These are phyloP conservation scores for Lolium multiflorum DNA, from an alignment of 176 grass and related monocot genomes.

Conservation along the genomic window DNA sequence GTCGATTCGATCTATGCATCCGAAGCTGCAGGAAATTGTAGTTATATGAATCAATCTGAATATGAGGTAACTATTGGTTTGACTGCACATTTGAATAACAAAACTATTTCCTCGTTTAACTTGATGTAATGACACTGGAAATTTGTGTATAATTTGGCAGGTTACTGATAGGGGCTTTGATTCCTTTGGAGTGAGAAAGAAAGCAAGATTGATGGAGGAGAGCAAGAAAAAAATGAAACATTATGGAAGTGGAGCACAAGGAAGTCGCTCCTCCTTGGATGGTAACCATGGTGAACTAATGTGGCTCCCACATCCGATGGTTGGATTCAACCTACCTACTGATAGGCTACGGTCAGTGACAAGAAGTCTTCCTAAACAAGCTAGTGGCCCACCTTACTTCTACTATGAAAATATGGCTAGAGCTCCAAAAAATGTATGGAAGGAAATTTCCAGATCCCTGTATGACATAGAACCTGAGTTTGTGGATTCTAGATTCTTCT, in stretches of 20 bases:
- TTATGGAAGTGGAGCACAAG: conserved; percentile 23
- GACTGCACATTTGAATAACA: conserved; percentile 1
- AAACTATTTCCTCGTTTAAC: background rate
- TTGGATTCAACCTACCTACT: conserved; percentile 49
- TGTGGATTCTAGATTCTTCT: too few species aligned
- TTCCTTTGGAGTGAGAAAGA: conserved; percentile 33
- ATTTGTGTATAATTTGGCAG: conserved; percentile 39
- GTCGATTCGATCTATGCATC: conserved; percentile 77
- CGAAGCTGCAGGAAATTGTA: conserved; percentile 46
- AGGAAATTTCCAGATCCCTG: conserved; percentile 62
- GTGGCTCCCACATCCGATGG: conserved; percentile 64
- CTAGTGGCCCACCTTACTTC: conserved; percentile 71
- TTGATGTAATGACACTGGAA: background rate
- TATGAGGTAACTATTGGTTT: conserved; percentile 50
- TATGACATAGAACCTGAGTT: conserved; percentile 40
- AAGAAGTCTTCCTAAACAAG: conserved; percentile 49
- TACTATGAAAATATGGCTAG: conserved; percentile 80
- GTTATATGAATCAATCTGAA: conserved; percentile 36
- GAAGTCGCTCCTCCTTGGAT: conserved; percentile 29
- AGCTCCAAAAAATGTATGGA: conserved; percentile 73
- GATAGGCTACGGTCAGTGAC: background rate
- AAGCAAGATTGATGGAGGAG: conserved; percentile 13
- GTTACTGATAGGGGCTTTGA: conserved; percentile 10
- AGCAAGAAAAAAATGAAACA: conserved; percentile 47
- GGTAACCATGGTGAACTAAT: conserved; percentile 28